Conservation (phyloP, 2,329 filamentous ascomycete species). For the Colletotrichum tabaci region DNA sequence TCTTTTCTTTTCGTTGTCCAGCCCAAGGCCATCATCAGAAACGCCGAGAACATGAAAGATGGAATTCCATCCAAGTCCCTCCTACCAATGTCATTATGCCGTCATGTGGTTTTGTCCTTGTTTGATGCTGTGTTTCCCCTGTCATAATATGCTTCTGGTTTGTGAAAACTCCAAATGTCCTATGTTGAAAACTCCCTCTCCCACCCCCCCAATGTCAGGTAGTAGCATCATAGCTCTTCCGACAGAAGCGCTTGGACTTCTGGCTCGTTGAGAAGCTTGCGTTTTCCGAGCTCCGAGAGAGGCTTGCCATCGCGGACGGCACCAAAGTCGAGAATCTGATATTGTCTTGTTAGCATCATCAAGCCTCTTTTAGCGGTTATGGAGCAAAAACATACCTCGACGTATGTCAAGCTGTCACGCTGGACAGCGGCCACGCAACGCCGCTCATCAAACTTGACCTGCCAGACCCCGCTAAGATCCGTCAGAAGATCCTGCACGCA, state of each 20-base stretch:
- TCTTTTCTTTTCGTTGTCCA: conserved; percentile 21
- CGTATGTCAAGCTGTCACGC: conserved; percentile 91
- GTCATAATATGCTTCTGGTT: conserved; percentile 30
- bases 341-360: neutral
- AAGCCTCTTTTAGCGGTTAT: conserved; percentile 48
- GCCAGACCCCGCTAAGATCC: conserved; percentile 97
- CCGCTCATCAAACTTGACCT: conserved; percentile 97
- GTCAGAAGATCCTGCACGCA: conserved; percentile 94
- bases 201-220: neutral
- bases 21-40: conserved; percentile 23
- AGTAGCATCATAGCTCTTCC: conserved; percentile 53
- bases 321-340: conserved; percentile 95
- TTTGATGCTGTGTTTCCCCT: conserved; percentile 34
- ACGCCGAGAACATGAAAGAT: conserved; percentile 33
- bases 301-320: conserved; percentile 90
- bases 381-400: conserved; percentile 79
- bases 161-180: conserved; percentile 34
- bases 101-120: conserved; percentile 26
- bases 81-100: conserved; percentile 33
- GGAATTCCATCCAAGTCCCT: conserved; percentile 29
- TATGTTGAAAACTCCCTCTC: conserved; percentile 11
- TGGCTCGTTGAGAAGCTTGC: conserved; percentile 76
- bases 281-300: conserved; percentile 81
- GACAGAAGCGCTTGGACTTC: conserved; percentile 68
- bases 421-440: conserved; percentile 97